A percentile compares a stretch with the other conserved stretches of the same genome.
phyloP scores from a whole-genome alignment of 1,284 basidiomycete genomes.

The Rhodotorula sp. region DNA sequence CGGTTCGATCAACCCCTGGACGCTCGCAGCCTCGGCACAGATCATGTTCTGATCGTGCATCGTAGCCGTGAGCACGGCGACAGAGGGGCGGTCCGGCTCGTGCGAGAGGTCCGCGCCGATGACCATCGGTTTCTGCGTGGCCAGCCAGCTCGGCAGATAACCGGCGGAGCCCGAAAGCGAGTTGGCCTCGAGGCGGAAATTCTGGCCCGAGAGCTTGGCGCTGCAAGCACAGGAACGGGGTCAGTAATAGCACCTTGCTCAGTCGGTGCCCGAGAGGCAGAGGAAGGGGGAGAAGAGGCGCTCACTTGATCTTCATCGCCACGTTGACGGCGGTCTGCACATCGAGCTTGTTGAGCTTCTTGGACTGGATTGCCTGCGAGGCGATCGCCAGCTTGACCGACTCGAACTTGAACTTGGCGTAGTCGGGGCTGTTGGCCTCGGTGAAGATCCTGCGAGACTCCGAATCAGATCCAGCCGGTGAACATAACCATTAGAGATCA shows the following conservation, averaged over 20 bases:
- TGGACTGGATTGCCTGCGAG: slow-evolving; percentile 7
- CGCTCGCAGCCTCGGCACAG: neutral
- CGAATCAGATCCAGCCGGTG: neutral
- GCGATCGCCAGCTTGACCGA: neutral
- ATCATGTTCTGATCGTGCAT: slow-evolving; percentile 8
- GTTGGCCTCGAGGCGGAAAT: neutral
- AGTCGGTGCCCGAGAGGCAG: too few species aligned
- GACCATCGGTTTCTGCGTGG: neutral
- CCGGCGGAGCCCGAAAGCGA: neutral
- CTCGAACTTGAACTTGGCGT: slow-evolving; percentile 13
- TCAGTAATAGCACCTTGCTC: neutral
- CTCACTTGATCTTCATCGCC: slow-evolving; percentile 14
- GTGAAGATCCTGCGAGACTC: slow-evolving; percentile 13
- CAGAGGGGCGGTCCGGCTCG: slow-evolving; percentile 11
- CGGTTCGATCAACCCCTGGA: slow-evolving; percentile 16
- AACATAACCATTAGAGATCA: too few species aligned
- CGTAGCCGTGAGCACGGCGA: slow-evolving; percentile 4
- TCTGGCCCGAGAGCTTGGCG: slow-evolving; percentile 15
- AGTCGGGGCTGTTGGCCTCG: slow-evolving; percentile 10
- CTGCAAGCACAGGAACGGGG: neutral
- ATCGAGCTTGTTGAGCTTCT: neutral
- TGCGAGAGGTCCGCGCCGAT: slow-evolving; percentile 23
- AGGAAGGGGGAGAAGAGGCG: too few species aligned
- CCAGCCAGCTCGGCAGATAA: neutral
- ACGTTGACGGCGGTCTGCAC: slow-evolving; percentile 12